phyloP scores from a whole-genome alignment of 2,329 filamentous ascomycete species.

The Hypoxylon sp. region DNA sequence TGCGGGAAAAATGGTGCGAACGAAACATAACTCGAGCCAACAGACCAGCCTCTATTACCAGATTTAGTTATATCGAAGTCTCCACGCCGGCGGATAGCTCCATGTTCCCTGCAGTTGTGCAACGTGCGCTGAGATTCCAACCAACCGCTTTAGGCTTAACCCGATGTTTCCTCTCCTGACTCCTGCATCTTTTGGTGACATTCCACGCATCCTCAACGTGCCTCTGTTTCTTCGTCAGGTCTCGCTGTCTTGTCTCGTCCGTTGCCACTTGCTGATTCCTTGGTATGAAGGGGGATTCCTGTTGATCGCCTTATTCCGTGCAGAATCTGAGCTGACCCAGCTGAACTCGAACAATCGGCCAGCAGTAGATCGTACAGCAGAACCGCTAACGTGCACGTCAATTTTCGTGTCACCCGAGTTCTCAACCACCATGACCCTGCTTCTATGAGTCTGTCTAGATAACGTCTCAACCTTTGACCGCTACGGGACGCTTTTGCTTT shows the following conservation, averaged over 20 bases:
- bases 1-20: conserved; percentile 10
- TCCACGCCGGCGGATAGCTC: conserved; percentile 38
- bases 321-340: conserved; percentile 17
- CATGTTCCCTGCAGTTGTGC: conserved; percentile 25
- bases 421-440: conserved; percentile 9
- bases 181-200: conserved; percentile 40
- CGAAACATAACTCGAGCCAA: conserved; percentile 13
- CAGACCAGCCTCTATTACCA: conserved; percentile 13
- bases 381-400: conserved; percentile 26
- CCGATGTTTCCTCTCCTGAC: conserved; percentile 40
- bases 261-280: conserved; percentile 22
- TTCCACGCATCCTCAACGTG: conserved; percentile 27
- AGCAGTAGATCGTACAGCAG: conserved; percentile 23
- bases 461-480: conserved; percentile 3
- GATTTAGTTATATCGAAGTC: conserved; percentile 14
- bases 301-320: conserved; percentile 13
- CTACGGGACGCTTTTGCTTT: conserved; percentile 6
- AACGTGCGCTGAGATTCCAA: conserved; percentile 34
- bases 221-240: conserved; percentile 15
- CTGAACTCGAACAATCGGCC: conserved; percentile 9
- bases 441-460: conserved; percentile 4
- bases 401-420: conserved; percentile 18
- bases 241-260: conserved; percentile 15
- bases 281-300: conserved; percentile 7
- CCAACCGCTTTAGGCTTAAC: conserved; percentile 31